Evolutionary conservation across 345 rosid genomes (phyloP), one percentile per base, ranked within the genome.

Genomic region (Diplotaxis tenuifolia): DNA sequence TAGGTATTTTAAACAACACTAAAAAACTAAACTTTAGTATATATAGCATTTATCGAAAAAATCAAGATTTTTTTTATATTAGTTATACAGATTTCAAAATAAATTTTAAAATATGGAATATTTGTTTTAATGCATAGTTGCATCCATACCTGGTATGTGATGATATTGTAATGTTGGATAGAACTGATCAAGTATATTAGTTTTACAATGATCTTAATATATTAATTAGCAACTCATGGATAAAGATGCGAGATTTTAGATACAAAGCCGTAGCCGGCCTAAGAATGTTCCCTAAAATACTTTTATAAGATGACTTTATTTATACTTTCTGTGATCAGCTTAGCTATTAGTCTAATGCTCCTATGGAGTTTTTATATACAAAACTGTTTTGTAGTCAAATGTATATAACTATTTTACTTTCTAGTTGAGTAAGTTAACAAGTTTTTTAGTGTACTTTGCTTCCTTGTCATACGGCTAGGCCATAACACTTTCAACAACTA

Each of bases 191-290:
- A 58, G 50, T 59, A 3, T 9, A 57, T 11, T 56, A 57, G 22
- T 73, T 73, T 64, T 28, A 38, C 49, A 42, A 22, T 15, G 50
- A 67, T 32, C 66, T 14, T 9, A 16, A 20, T 25, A 67, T 32
- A 59, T 2, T 23, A 16, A 28, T 76, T 6, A 45, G 42, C 36
- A 69, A 47, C 16, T 42, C 56, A 28, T 52, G 38, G 68, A 75
- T 50, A 36, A 40, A 52, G 50, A 68, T 20, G 7, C 59, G 53
- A 55, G 31, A 40, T 55, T 27, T 14, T 40, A 14, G 42, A 47
- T 75, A 61, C 9, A 22, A 55, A 57, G 21, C 11, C 22, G 0
- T 56, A 29, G 73, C 70, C 79, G 71, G 61, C 71, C 79, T 14
- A 42, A 55, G 58, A 29, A 22, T 31, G 71, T 70, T 55, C 42